These are phyloP conservation scores for Podospora bellae-mahoneyi DNA, from an alignment of 495 filamentous ascomycete genomes.

Conservation along the genomic window DNA sequence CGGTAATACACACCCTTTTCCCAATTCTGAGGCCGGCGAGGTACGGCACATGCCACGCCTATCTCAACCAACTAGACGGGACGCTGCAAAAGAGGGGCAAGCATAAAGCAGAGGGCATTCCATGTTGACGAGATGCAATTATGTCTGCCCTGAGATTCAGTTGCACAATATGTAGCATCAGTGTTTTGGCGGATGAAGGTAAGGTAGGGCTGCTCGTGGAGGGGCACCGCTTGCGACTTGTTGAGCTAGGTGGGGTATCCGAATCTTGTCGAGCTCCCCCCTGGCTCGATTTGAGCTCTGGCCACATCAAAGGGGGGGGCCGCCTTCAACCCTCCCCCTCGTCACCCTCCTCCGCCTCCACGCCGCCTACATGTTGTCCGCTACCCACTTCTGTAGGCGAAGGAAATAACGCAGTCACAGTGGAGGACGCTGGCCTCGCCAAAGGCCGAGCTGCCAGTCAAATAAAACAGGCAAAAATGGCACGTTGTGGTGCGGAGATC, in stretches of 20 bases:
- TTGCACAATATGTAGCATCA: conserved; percentile 26
- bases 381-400: conserved; percentile 10
- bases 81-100: neutral
- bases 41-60: neutral
- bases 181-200: conserved; percentile 15
- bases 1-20: neutral
- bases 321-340: neutral
- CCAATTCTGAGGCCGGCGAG: neutral
- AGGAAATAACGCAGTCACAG: conserved; percentile 20
- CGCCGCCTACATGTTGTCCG: neutral
- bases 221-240: conserved; percentile 12
- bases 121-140: too few relatives aligned
- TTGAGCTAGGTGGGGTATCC: neutral
- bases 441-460: conserved; percentile 11
- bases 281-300: neutral
- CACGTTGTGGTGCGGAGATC: conserved; percentile 17
- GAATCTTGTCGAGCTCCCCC: conserved; percentile 5
- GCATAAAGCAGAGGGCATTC: neutral
- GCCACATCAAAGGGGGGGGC: neutral
- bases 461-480: conserved; percentile 18
- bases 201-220: conserved; percentile 1
- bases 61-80: neutral
- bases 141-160: neutral
- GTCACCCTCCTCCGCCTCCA: neutral
- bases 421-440: neutral